Conservation (phyloP, 495 filamentous ascomycete genomes). For the Xylaria venustula region DNA sequence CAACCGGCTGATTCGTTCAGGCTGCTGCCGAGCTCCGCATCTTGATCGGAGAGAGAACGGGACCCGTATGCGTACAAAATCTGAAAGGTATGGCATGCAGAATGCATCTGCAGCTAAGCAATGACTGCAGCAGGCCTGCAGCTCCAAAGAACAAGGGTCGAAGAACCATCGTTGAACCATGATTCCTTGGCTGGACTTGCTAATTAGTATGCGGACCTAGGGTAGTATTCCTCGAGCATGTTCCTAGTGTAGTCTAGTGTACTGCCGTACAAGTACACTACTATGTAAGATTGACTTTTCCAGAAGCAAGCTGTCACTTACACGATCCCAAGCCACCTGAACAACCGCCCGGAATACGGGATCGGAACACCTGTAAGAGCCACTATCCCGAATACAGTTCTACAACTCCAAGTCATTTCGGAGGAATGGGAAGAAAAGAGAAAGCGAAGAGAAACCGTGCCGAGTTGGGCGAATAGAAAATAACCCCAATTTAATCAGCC, state of each 20-base stretch:
- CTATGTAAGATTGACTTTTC: neutral
- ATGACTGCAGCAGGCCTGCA: constrained; percentile 14
- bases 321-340: neutral
- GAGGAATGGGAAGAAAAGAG: neutral
- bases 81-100: constrained; percentile 20
- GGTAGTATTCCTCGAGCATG: neutral
- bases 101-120: constrained; percentile 20
- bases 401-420: neutral
- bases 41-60: constrained; percentile 11
- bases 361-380: neutral
- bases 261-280: neutral
- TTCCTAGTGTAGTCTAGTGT: neutral
- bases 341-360: neutral
- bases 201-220: neutral
- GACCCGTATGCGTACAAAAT: constrained; percentile 14
- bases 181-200: neutral
- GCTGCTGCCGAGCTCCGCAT: constrained; percentile 17
- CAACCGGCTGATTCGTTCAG: constrained; percentile 9
- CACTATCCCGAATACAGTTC: neutral
- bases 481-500: no score
- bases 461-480: neutral
- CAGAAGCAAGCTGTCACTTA: constrained; percentile 11
- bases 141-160: constrained; percentile 8
- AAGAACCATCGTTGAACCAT: constrained; percentile 2
- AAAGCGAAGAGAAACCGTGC: neutral